Evolutionary conservation across 495 filamentous ascomycete species (phyloP), one percentile per base, ranked within the genome.

Genomic region (Immersiella caudata): DNA sequence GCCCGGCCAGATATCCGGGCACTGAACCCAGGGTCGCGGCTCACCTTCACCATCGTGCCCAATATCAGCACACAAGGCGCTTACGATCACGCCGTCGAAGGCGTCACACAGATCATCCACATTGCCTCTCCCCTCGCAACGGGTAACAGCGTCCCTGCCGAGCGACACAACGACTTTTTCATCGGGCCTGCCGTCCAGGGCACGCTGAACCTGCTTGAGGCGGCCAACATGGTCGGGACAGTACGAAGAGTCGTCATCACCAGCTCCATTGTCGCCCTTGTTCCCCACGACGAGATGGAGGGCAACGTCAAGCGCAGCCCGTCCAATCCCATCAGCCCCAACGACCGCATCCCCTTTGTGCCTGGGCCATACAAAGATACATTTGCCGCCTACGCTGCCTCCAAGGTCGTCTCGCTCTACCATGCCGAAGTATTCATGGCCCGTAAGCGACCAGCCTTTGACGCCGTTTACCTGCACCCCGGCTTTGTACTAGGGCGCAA

Each of bases 101-200:
- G 75, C 36, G 82, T 80, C 0, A 80, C 76, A 25, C 80, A 80
- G 64, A 76, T 86, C 63, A 79, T 87, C 65, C 85, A 88, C 68
- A 70, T 84, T 29, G 85, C 86, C 0, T 83, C 83, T 50, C 84
- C 85, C 0, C 58, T 80, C 75, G 88, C 89, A 60, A 79, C 79
- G 67, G 84, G 82, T 58, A 78, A 82, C 71, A 82, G 84, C 25
- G 86, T 74, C 6, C 68, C 72, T 2, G 49, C 65, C 2, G 55
- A 55, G 29, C 29, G 69, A 26, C 70, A 94, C 70, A 81, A 88
- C 54, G 78, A 87, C 66, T 87, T 89, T 75, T 86, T 92, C 70
- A 74, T 94, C 51, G 87, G 91, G 61, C 88, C 90, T 1, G 89
- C 89, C 0, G 84, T 92, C 68, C 87, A 86, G 67, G 91, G 92